These are phyloP conservation scores for Metschnikowia kofuensis DNA, from an alignment of 805 yeast species.

Conservation along the genomic window DNA sequence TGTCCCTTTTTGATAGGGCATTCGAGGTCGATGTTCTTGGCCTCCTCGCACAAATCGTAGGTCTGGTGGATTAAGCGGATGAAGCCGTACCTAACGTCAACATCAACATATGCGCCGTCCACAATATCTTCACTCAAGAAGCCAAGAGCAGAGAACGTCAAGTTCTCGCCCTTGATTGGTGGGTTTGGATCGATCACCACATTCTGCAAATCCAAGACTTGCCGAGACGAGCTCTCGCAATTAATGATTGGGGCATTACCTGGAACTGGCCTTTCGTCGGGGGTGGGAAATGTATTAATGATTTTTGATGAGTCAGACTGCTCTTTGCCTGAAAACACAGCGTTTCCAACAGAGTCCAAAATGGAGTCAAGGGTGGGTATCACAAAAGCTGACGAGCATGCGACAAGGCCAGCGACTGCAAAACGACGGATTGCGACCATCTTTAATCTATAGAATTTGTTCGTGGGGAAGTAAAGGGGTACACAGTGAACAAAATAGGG, in stretches of 20 bases:
- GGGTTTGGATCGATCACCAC: slow-evolving; percentile 80
- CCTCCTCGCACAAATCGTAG: slow-evolving; percentile 88
- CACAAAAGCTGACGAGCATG: slow-evolving; percentile 15
- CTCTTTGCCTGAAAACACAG: slow-evolving; percentile 3
- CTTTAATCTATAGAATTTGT: background rate
- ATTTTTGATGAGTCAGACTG: slow-evolving; percentile 5
- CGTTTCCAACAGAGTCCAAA: slow-evolving; percentile 9
- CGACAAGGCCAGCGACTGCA: slow-evolving; percentile 11
- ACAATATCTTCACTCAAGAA: slow-evolving; percentile 49
- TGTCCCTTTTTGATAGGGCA: slow-evolving; percentile 80
- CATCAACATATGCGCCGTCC: slow-evolving; percentile 93
- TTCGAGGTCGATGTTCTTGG: slow-evolving; percentile 74
- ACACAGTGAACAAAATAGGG: background rate
- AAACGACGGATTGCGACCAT: slow-evolving; percentile 18
- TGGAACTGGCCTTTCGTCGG: slow-evolving; percentile 67
- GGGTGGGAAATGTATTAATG: slow-evolving; percentile 17
- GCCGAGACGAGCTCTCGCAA: slow-evolving; percentile 67
- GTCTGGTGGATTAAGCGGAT: slow-evolving; percentile 84
- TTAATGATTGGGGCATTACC: slow-evolving; percentile 83
- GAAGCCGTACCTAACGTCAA: slow-evolving; percentile 89
- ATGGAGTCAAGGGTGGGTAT: slow-evolving; percentile 14
- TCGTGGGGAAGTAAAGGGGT: background rate
- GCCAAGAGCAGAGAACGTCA: slow-evolving; percentile 79
- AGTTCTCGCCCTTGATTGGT: slow-evolving; percentile 79
- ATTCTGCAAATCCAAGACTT: slow-evolving; percentile 57